These are phyloP conservation scores for Mycena kentingensis DNA, from an alignment of 768 basidiomycete genomes.

Conservation along the genomic window DNA sequence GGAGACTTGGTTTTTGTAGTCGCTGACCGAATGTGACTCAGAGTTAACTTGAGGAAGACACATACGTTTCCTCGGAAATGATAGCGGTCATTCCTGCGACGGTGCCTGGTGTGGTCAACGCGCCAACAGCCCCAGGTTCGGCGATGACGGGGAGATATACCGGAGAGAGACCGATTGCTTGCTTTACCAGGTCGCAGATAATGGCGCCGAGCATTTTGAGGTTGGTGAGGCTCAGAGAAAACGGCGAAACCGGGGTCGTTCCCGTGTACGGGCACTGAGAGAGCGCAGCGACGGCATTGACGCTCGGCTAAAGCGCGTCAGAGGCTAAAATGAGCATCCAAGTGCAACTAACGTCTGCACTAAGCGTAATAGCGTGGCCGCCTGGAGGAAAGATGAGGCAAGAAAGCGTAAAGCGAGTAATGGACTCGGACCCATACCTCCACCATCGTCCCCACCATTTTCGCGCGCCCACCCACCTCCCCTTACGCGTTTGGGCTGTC, in stretches of 20 bases:
- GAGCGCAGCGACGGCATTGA: conserved; percentile 33
- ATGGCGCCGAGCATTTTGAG: conserved; percentile 25
- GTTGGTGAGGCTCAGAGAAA: conserved; percentile 12
- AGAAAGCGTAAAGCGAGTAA: neutral
- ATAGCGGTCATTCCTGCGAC: conserved; percentile 24
- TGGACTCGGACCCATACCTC: too few relatives aligned
- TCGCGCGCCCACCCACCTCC: too few relatives aligned
- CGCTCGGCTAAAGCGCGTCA: conserved; percentile 16
- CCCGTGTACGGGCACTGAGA: conserved; percentile 39
- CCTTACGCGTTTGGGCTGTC: too few relatives aligned
- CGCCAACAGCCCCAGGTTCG: conserved; percentile 31
- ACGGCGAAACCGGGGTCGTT: conserved; percentile 1
- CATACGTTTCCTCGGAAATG: conserved; percentile 9
- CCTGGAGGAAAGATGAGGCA: conserved; percentile 19
- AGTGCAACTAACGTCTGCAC: conserved; percentile 29
- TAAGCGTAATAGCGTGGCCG: conserved; percentile 33
- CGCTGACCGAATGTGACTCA: neutral
- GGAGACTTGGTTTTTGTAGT: conserved; percentile 19
- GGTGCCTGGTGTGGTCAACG: conserved; percentile 26
- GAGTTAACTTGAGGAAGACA: neutral
- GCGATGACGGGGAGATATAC: conserved; percentile 32
- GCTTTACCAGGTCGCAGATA: conserved; percentile 29
- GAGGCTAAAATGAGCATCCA: neutral
- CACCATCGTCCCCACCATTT: too few relatives aligned
- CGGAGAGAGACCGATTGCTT: conserved; percentile 28